phyloP scores from a whole-genome alignment of 306 rosid species.

The Quercus suber region DNA sequence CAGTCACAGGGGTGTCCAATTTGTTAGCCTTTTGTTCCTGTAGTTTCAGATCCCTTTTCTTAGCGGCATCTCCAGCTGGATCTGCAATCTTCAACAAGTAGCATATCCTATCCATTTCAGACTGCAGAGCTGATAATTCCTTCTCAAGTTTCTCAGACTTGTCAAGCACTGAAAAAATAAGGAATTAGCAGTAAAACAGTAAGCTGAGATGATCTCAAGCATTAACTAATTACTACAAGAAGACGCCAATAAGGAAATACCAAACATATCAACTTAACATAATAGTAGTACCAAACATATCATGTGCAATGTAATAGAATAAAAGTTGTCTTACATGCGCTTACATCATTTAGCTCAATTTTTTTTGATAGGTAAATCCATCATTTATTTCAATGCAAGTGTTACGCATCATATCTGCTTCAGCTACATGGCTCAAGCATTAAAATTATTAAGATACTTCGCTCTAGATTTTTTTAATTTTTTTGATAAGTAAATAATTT shows the following conservation, averaged over 20 bases:
- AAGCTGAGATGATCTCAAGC: conserved; percentile 5
- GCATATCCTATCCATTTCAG: conserved; percentile 73
- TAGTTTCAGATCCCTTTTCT: conserved; percentile 66
- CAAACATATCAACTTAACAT: not conserved
- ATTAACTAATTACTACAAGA: conserved; percentile 1
- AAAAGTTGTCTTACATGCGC: too few species aligned
- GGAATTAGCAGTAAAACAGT: conserved; percentile 29
- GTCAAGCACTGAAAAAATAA: conserved; percentile 62
- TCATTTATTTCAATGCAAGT: too few species aligned
- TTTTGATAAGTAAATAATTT: too few species aligned
- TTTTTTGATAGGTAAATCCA: too few species aligned
- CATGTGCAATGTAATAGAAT: too few species aligned
- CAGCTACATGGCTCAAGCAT: too few species aligned
- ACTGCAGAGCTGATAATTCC: conserved; percentile 71
- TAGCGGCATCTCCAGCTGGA: conserved; percentile 83
- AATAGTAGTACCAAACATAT: too few species aligned
- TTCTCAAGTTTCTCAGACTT: conserved; percentile 61
- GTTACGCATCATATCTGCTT: too few species aligned
- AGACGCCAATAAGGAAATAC: conserved; percentile 1
- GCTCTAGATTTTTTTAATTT: too few species aligned
- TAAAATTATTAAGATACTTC: too few species aligned
- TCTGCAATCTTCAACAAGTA: conserved; percentile 93
- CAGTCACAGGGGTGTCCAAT: conserved; percentile 32
- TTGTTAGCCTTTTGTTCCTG: conserved; percentile 45
- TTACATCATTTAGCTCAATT: too few species aligned